These are phyloP conservation scores for Starmerella tilneyi DNA, from an alignment of 805 yeast species.

Conservation along the genomic window DNA sequence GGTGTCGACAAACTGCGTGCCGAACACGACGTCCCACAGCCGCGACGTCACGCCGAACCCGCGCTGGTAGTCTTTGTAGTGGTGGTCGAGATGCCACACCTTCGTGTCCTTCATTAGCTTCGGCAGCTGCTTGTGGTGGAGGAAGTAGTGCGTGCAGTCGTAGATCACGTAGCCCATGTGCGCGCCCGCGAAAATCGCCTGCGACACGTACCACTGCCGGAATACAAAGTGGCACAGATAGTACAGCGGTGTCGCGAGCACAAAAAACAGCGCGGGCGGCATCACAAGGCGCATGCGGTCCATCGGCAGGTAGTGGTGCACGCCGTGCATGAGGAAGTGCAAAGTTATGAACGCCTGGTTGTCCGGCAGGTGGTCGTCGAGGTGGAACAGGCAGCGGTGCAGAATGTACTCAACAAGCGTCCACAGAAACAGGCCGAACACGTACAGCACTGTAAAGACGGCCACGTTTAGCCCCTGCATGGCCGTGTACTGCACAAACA, in stretches of 20 bases:
- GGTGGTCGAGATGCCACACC: slow-evolving; percentile 91
- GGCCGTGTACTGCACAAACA: slow-evolving; percentile 53
- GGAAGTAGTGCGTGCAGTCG: slow-evolving; percentile 86
- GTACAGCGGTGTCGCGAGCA: slow-evolving; percentile 71
- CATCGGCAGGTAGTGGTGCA: slow-evolving; percentile 97
- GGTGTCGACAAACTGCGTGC: slow-evolving; percentile 48
- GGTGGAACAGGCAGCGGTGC: slow-evolving; percentile 88
- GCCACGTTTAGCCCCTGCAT: slow-evolving; percentile 35
- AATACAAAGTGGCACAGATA: slow-evolving; percentile 61
- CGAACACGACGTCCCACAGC: slow-evolving; percentile 90
- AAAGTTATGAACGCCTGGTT: slow-evolving; percentile 61
- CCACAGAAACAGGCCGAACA: slow-evolving; percentile 83
- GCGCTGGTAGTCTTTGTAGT: slow-evolving; percentile 89
- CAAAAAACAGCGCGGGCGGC: slow-evolving; percentile 81
- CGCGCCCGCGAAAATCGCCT: slow-evolving; percentile 93
- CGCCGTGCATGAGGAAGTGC: slow-evolving; percentile 89
- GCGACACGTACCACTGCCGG: slow-evolving; percentile 67
- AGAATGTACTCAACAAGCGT: slow-evolving; percentile 77
- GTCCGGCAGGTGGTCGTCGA: slow-evolving; percentile 79
- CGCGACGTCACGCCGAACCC: slow-evolving; percentile 94
- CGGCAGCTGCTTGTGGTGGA: slow-evolving; percentile 85
- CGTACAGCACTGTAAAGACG: slow-evolving; percentile 42
- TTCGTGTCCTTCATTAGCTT: slow-evolving; percentile 64
- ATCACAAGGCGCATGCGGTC: slow-evolving; percentile 83
- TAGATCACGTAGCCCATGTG: slow-evolving; percentile 85